Conservation (phyloP, 2,329 filamentous ascomycete species). For the Monilinia fructicola region DNA sequence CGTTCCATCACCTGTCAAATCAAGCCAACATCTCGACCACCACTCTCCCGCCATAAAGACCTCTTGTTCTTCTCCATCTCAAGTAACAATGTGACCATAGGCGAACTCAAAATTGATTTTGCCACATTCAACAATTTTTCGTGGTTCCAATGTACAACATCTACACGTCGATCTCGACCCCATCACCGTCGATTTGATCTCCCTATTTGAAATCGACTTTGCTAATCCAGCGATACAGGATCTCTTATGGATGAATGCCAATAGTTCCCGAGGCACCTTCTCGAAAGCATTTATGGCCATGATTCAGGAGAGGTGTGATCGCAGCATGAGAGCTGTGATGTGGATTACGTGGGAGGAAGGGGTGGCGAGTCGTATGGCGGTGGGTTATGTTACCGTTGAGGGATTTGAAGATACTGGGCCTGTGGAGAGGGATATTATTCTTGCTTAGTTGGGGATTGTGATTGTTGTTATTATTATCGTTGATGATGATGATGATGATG, state of each 20-base stretch:
- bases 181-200: neutral
- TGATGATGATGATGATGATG: no score
- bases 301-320: neutral
- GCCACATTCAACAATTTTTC: neutral
- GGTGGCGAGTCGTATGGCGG: neutral
- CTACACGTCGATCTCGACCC: rapidly evolving
- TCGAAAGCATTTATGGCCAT: neutral
- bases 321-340: neutral
- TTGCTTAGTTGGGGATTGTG: neutral
- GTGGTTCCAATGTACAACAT: rapidly evolving
- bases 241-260: neutral
- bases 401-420: neutral
- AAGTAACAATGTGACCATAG: neutral
- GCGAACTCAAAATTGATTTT: neutral
- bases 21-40: neutral
- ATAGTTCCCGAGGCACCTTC: neutral
- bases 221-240: neutral
- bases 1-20: neutral
- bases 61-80: slow-evolving; percentile 1
- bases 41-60: neutral
- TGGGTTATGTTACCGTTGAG: neutral
- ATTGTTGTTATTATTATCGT: no score
- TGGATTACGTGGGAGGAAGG: neutral
- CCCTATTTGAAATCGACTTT: neutral
- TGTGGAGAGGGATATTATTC: neutral